Evolutionary conservation across 2,329 filamentous ascomycete genomes (phyloP), one percentile per base, ranked within the genome.

Genomic region (Aspergillus chevalieri): DNA sequence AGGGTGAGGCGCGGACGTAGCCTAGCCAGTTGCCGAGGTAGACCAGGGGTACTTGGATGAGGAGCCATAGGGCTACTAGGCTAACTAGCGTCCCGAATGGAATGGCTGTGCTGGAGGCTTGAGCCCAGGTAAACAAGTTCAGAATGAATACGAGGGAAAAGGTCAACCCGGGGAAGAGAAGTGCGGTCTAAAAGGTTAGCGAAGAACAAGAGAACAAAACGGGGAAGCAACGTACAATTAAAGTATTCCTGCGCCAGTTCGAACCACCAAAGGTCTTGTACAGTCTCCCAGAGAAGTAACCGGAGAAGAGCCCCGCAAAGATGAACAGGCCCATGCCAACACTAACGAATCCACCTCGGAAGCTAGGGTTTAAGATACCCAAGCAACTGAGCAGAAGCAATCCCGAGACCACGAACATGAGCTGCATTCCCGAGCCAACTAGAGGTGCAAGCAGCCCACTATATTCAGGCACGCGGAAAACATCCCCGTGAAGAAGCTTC

Each of bases 41-140:
- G 4, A 94, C 89, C 9, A 95, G 81, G 1, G 89, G 89, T 12
- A 93, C 80, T 65, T 94, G 89, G 50, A 95, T 85, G 55, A 90
- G 83, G 12, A 95, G 80, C 89, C 89, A 95, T 6, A 95, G 78
- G 3, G 83, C 73, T 17, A 89, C 69, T 2, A 95, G 80, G 6
- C 76, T 85, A 28, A 93, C 64, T 3, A 95, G 76, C 0, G 88
- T 93, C 30, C 85, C 80, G 58, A 95, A 91, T 0, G 89, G 89
- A 30, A 95, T 84, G 1, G 89, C 89, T 1, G 89, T 94, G 66
- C 86, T 91, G 9, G 87, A 93, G 0, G 89, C 87, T 69, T 94
- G 88, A 1, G 88, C 85, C 89, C 89, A 95, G 51, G 93, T 87
- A 64, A 94, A 94, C 8, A 94, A 76, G 66, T 95, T 94, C 51